Base-by-base conservation (phyloP, 805 yeast genomes). In the Naumovozyma baii region DNA sequence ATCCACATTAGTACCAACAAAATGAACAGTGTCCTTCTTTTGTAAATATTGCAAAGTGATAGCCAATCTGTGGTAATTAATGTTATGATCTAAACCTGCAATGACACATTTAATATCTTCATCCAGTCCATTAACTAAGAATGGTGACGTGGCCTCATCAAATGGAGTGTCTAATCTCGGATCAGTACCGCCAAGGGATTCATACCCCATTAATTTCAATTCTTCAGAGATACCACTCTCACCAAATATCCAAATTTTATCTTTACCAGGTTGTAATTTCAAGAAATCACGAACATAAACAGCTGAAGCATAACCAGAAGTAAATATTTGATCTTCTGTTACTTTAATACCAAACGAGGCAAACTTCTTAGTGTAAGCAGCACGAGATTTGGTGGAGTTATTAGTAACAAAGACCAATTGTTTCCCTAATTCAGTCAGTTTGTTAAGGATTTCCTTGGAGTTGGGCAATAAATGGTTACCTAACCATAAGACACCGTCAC, bases 401-500 rank as follows among this genome's bases (percentile, higher is more conserved):
- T 92, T 92, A 34, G 98, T 88, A 20, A 92, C 98, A 64, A 92
- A 92, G 33, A 88, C 70, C 38, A 85, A 68, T 44, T 78, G 74
- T 61, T 92, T 92, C 30, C 74, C 73, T 19, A 61, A 35, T 18
- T 51, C 46, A 34, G 52, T 71, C 47, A 92, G 66, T 32, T 82
- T 56, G 8, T 70, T 69, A 32, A 92, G 61, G 0, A 95, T 83
- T 58, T 92, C 96, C 10, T 68, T 70, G 2, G 85, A 83, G 14
- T 73, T 66, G 5, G 96, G 96, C 36, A 92, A 69, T 18, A 85
- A 62, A 48, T 79, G 83, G 45, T 75, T 78, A 2, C 97, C 97
- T 36, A 83, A 64, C 98, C 98, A 92, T 43, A 92, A 68, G 3
- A 92, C 98, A 25, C 98, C 98, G 58, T 92, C 98, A 66, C 98